Conservation (phyloP, 1,139 yeast genomes). For the Diutina siamensis region DNA sequence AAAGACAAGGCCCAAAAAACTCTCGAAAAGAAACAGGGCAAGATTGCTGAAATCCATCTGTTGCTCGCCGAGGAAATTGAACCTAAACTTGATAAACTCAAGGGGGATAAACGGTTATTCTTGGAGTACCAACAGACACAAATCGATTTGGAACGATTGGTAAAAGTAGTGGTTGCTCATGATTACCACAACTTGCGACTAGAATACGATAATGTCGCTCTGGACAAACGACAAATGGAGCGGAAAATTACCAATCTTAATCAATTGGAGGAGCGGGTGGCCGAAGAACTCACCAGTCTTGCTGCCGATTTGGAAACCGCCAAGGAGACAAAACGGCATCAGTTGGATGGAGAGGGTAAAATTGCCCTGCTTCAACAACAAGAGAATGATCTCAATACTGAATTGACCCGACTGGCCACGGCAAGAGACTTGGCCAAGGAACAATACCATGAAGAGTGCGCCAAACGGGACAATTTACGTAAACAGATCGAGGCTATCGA, state of each 20-base stretch:
- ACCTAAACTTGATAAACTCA: constrained; percentile 75
- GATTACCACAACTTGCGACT: constrained; percentile 43
- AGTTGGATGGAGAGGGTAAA: not conserved
- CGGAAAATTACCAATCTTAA: constrained; percentile 24
- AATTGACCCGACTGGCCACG: constrained; percentile 57
- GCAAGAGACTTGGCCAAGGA: constrained; percentile 45
- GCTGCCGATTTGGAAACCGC: constrained; percentile 51
- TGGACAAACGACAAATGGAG: constrained; percentile 25
- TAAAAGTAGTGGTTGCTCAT: constrained; percentile 68
- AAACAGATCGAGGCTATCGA: constrained; percentile 7
- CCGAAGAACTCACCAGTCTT: constrained; percentile 46
- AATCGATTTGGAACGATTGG: constrained; percentile 64
- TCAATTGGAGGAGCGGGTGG: constrained; percentile 30
- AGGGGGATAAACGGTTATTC: constrained; percentile 72
- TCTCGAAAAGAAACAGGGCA: constrained; percentile 82
- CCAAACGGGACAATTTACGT: constrained; percentile 12
- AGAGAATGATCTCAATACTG: constrained; percentile 51
- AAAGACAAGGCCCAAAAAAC: constrained; percentile 87
- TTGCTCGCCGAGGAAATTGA: constrained; percentile 79
- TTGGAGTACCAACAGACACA: constrained; percentile 81
- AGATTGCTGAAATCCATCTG: constrained; percentile 64
- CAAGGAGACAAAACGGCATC: constrained; percentile 15
- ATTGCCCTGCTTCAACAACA: constrained; percentile 19
- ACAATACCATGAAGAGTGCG: constrained; percentile 39
- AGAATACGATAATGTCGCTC: constrained; percentile 30